Conservation (phyloP, 164 flowering plant species). For the Vitis vinifera region ASM3070453v1 NC_081811.1:27926501-27927000, state of each 20-base stretch:
- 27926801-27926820: constrained; percentile 89
- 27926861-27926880: constrained; percentile 89
- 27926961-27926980: constrained; percentile 89
- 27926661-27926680: constrained; percentile 85
- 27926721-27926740: constrained; percentile 83
- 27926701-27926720: constrained; percentile 94
- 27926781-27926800: constrained; percentile 93
- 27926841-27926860: constrained; percentile 84
- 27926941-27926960: constrained; percentile 92
- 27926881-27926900: constrained; percentile 98
- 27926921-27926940: constrained; percentile 90
- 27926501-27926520: constrained; percentile 88
- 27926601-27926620: constrained; percentile 85
- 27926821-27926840: constrained; percentile 95
- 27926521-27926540: constrained; percentile 87
- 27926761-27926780: constrained; percentile 93
- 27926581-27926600: constrained; percentile 90
- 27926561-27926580: constrained; percentile 94
- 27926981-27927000: constrained; percentile 82
- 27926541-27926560: constrained; percentile 84
- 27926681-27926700: constrained; percentile 94
- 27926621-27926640: constrained; percentile 93
- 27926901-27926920: constrained; percentile 90
- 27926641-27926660: constrained; percentile 92
- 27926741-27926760: constrained; percentile 74